Base-by-base conservation (phyloP, 208 protist species). In the Wallacemonas sp. region DNA sequence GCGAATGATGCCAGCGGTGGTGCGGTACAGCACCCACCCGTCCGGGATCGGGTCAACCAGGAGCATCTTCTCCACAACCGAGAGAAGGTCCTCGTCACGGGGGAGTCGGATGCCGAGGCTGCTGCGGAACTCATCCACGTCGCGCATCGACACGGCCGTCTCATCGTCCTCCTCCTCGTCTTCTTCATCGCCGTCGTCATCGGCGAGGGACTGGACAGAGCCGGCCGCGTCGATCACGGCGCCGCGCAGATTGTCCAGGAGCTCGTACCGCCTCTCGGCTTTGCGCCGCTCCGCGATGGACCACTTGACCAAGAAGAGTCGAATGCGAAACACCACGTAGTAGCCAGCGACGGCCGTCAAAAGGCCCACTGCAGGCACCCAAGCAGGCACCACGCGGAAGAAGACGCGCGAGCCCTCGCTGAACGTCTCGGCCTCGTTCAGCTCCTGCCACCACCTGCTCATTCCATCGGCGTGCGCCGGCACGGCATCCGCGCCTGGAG, bases 21-120 rank as follows among this genome's bases (percentile, higher is more conserved):
- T 94, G 57, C 91, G 91, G 65, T 92, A 96, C 50, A 96, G 73
- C 50, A 93, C 87, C 91, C 91, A 96, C 0, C 87, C 91, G 38
- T 94, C 86, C 0, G 91, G 91, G 44, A 96, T 86, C n/a, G 76
- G 52, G 54, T 96, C 91, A 11, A 86, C 82, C 48, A 94, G 73
- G 11, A 96, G 72, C 86, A 96, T 91, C 26, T 89, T 78, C 68
- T 93, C 86, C 14, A 96, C 79, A 8, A 93, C 81, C 16, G 66
- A 70, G 32, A 93, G 71, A 14, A 96, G 74, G 59, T 96, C 91
- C 70, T 92, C 84, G 54, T 96, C 91, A 31, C 91, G 91, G 7
- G 91, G 87, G 32, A 81, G 72, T 25, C 79, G 86, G 44, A 96
- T 91, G 41, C 91, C 87, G 20, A 96, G 72, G 68, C 87, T 94